phyloP scores from a whole-genome alignment of 305 asterid genomes.

The Andrographis paniculata region DNA sequence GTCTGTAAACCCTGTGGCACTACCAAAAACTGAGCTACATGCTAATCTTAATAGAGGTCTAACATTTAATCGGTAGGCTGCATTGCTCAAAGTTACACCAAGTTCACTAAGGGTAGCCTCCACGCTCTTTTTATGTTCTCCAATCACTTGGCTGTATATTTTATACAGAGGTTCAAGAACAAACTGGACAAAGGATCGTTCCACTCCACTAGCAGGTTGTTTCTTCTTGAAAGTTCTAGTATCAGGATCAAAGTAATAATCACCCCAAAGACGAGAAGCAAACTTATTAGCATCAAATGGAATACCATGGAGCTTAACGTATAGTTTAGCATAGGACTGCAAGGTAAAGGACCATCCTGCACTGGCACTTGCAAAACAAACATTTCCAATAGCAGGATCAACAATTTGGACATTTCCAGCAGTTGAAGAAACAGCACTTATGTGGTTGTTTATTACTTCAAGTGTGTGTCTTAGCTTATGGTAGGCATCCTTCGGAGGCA shows the following conservation, averaged over 20 bases:
- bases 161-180: constrained; percentile 94
- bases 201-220: constrained; percentile 76
- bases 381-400: constrained; percentile 87
- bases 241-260: constrained; percentile 71
- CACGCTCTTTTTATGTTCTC: constrained; percentile 96
- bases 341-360: constrained; percentile 98
- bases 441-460: constrained; percentile 80
- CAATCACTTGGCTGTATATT: constrained; percentile 90
- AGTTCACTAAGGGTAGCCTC: constrained; percentile 84
- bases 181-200: constrained; percentile 92
- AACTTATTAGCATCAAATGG: constrained; percentile 89
- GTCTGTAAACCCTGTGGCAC: constrained; percentile 94
- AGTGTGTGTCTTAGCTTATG: constrained; percentile 84
- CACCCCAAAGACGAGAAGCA: constrained; percentile 97
- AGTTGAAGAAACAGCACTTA: constrained; percentile 79
- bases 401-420: constrained; percentile 84
- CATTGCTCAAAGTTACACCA: constrained; percentile 89
- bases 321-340: constrained; percentile 89
- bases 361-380: constrained; percentile 94
- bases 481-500: constrained; percentile 97
- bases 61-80: constrained; percentile 83
- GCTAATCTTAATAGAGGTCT: constrained; percentile 88
- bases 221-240: constrained; percentile 78
- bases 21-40: constrained; percentile 90
- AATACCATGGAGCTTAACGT: constrained; percentile 88